Percentiles rank a stretch among this genome's conserved stretches.
Evolutionary conservation across 345 rosid species (phyloP).

Genomic region (Euclidium syriacum): DNA sequence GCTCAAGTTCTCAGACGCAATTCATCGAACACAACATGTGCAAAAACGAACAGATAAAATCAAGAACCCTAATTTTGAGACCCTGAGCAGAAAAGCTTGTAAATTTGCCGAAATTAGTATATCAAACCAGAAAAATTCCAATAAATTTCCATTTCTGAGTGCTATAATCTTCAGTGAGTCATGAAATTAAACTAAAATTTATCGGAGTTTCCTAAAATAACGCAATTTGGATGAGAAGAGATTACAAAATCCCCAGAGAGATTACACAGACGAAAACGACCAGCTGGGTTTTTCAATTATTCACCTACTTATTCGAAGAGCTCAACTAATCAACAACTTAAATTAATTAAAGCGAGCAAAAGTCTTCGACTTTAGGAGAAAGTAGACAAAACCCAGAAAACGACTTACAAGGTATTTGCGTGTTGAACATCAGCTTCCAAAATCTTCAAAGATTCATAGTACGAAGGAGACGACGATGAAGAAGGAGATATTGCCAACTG

Average conservation of each 20-base stretch:
- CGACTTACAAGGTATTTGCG: constrained; percentile 77
- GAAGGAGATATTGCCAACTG: constrained; percentile 29
- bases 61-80: neutral
- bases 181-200: neutral
- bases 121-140: neutral
- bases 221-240: constrained; percentile 6
- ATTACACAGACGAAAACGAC: neutral
- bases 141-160: neutral
- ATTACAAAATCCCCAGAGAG: neutral
- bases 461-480: constrained; percentile 33
- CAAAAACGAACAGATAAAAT: neutral
- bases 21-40: constrained; percentile 10
- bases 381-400: constrained; percentile 26
- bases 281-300: constrained; percentile 14
- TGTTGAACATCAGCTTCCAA: constrained; percentile 85
- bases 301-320: constrained; percentile 20
- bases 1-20: constrained; percentile 10
- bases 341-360: neutral
- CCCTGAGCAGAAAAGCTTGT: neutral
- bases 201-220: constrained; percentile 22
- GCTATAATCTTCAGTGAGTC: neutral
- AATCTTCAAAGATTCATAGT: constrained; percentile 71
- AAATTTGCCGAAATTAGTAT: neutral
- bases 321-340: constrained; percentile 18
- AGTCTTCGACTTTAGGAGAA: constrained; percentile 15